Evolutionary conservation across 2,329 filamentous ascomycete genomes (phyloP).

Genomic region (Penicillium frequentans): DNA sequence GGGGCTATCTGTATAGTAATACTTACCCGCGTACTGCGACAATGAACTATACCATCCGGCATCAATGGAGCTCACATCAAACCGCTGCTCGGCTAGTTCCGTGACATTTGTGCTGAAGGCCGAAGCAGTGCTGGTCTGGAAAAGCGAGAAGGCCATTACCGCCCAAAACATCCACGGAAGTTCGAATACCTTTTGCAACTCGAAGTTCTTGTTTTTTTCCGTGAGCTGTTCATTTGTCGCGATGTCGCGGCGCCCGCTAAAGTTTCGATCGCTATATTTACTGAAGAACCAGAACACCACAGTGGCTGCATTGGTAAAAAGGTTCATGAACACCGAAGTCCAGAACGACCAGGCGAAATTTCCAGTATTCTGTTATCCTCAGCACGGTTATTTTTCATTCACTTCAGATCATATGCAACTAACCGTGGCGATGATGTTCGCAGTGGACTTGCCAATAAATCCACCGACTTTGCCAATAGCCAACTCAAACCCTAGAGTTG

Average conservation of each 20-base stretch:
- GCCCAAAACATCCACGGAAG: constrained; percentile 63
- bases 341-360: constrained; percentile 65
- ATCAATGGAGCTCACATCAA: constrained; percentile 54
- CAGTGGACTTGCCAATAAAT: constrained; percentile 61
- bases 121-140: constrained; percentile 57
- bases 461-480: constrained; percentile 59
- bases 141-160: constrained; percentile 56
- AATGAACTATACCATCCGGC: constrained; percentile 63
- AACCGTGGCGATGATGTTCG: constrained; percentile 57
- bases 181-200: constrained; percentile 55
- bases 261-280: constrained; percentile 51
- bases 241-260: constrained; percentile 50
- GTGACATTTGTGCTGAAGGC: constrained; percentile 61
- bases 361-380: constrained; percentile 48
- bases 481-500: constrained; percentile 61
- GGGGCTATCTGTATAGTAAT: too few relatives aligned
- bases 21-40: constrained; percentile 52
- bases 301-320: constrained; percentile 61
- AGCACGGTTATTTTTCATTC: not conserved
- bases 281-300: constrained; percentile 58
- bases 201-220: constrained; percentile 60
- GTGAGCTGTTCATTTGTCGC: constrained; percentile 61
- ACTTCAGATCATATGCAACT: not conserved
- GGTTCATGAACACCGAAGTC: constrained; percentile 64
- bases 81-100: constrained; percentile 61